Base-by-base conservation (phyloP, 768 basidiomycete species). In the Cystofilobasidium ferigula region DNA sequence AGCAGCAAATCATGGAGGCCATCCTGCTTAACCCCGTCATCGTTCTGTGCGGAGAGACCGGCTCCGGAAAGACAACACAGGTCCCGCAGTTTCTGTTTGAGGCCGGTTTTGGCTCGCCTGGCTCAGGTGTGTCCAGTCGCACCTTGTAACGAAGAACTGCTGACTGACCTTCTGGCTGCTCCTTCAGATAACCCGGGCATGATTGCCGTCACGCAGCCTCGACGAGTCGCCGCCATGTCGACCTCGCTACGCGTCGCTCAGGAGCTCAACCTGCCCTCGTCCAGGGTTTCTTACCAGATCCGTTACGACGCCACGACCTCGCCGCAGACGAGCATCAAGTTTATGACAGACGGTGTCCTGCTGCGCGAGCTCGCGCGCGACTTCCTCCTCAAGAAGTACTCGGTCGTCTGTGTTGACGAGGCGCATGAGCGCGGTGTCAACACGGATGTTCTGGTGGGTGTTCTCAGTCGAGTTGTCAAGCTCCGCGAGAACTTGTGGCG, bases 311-410 rank as follows among this genome's bases (percentile, higher is more conserved):
- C 90, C 1, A 97, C 91, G 0, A 86, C 91, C 0, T 91, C 91
- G 4, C 81, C 89, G 0, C 81, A 83, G 26, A 99, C 95, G 1
- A 85, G 85, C 10, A 92, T 99, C 79, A 97, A 98, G 76, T 99
- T 98, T 80, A 97, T 98, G 93, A 99, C 95, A 8, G 95, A 99
- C 72, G 95, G 95, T 78, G 91, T 99, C 32, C 79, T 99, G 38
- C 79, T 99, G 20, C 85, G 95, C 63, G 95, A 99, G 76, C 79
- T 98, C 26, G 86, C 90, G 0, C 83, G 83, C 16, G 93, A 99
- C 73, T 95, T 99, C 76, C 76, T 97, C n/a, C 80, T 99, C n/a
- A 83, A 79, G 51, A 89, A 86, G 75, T 99, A 99, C 74, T 91
- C 89, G 8, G 86, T 95, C 32, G 85, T 99, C 69, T 86, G 98